Percentiles rank a stretch among this genome's conserved stretches.
These are phyloP conservation scores for Tylopilus orsonianus DNA, from an alignment of 1,284 basidiomycete genomes.

Conservation along the genomic window DNA sequence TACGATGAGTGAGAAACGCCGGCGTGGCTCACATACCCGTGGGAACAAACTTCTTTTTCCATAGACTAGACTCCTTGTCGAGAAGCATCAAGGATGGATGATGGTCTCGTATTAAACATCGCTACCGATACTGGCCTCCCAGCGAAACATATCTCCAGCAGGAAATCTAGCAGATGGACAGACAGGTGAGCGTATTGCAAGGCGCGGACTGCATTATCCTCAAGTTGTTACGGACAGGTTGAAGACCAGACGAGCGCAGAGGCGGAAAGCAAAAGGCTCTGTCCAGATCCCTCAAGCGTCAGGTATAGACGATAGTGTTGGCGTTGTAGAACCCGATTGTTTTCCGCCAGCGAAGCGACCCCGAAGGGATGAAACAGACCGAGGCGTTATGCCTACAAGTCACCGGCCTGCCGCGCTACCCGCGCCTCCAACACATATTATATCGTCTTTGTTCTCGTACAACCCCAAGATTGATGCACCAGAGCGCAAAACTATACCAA, in stretches of 20 bases:
- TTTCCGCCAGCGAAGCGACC: slow-evolving; percentile 49
- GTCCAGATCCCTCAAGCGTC: slow-evolving; percentile 19
- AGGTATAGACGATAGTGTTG: slow-evolving; percentile 14
- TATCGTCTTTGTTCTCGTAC: slow-evolving; percentile 90
- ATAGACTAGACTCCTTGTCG: background rate
- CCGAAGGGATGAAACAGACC: slow-evolving; percentile 39
- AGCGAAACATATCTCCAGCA: slow-evolving; percentile 34
- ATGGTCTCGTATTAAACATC: slow-evolving; percentile 69
- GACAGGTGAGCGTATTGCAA: slow-evolving; percentile 58
- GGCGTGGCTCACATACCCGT: slow-evolving; percentile 29
- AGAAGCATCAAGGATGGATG: slow-evolving; percentile 50
- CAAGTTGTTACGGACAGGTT: slow-evolving; percentile 42
- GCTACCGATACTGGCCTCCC: slow-evolving; percentile 39
- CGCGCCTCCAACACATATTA: slow-evolving; percentile 62
- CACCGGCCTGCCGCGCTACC: slow-evolving; percentile 30
- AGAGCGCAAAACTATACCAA: slow-evolving; percentile 28
- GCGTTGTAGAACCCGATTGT: slow-evolving; percentile 21
- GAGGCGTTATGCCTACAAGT: slow-evolving; percentile 14
- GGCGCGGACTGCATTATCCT: background rate
- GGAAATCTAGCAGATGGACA: slow-evolving; percentile 82
- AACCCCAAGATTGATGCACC: slow-evolving; percentile 66
- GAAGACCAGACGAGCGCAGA: slow-evolving; percentile 67
- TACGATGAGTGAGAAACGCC: slow-evolving; percentile 5
- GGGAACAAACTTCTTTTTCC: slow-evolving; percentile 29
- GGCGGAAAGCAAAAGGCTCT: slow-evolving; percentile 52